These are phyloP conservation scores for Dissophora globulifera DNA, from an alignment of 192 early-diverging fungal genomes.

Conservation along the genomic window DNA sequence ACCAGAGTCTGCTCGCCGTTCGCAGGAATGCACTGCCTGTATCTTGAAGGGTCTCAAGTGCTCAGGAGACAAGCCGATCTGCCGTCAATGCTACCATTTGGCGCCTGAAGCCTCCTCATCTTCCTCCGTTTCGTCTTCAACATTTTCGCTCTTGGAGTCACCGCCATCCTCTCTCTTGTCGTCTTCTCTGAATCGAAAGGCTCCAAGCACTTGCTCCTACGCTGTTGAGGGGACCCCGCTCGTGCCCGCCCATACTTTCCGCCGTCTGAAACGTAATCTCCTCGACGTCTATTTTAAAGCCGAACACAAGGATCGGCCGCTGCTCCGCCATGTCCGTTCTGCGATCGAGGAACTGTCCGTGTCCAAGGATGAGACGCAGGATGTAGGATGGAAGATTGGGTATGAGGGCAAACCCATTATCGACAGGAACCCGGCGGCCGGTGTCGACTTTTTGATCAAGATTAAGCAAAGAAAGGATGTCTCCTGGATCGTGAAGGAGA, in stretches of 20 bases:
- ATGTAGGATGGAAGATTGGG: background rate
- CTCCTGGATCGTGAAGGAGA: too few species aligned
- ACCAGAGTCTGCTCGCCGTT: constrained; percentile 2
- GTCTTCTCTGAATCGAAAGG: too few species aligned
- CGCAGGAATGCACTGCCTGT: constrained; percentile 24
- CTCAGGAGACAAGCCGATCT: constrained; percentile 38
- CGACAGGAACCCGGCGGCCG: constrained; percentile 22
- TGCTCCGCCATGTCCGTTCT: background rate
- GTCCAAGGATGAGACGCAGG: background rate
- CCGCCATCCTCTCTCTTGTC: background rate
- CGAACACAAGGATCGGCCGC: background rate
- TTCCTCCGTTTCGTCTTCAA: too few species aligned
- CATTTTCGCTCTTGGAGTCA: too few species aligned
- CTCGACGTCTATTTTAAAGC: too few species aligned
- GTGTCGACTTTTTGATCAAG: constrained; percentile 16
- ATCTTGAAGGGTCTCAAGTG: constrained; percentile 27
- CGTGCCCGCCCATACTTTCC: background rate
- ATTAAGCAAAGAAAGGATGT: background rate
- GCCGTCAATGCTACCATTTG: constrained; percentile 33
- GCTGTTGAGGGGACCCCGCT: constrained; percentile 4
- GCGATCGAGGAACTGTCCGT: background rate
- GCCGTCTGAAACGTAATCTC: background rate
- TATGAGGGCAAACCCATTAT: background rate
- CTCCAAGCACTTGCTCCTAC: constrained; percentile 30
- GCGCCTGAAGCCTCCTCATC: background rate